Evolutionary conservation across 495 filamentous ascomycete species (phyloP).

Genomic region (Penicillium tannophilum): DNA sequence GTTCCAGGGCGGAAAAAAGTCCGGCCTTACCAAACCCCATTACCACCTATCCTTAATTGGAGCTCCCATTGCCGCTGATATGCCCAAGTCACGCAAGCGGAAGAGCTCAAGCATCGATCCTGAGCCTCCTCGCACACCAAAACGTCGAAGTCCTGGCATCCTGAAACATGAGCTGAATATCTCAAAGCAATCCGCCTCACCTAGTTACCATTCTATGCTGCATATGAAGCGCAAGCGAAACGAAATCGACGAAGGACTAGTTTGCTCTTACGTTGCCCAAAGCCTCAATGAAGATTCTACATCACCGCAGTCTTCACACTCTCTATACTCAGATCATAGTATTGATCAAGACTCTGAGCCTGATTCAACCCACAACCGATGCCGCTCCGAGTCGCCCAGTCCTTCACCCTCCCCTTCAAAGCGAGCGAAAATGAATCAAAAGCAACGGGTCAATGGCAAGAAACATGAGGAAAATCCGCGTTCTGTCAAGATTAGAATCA

Average conservation of each 20-base stretch:
- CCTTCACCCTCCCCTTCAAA: not conserved
- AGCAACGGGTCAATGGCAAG: not conserved
- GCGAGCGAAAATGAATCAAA: not conserved
- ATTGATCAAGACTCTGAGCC: not conserved
- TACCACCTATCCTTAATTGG: not conserved
- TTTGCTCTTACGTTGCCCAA: not conserved
- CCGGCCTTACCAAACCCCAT: too few species aligned
- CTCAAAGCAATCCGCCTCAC: not conserved
- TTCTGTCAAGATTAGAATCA: not conserved
- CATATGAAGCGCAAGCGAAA: not conserved
- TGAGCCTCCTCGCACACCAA: not conserved
- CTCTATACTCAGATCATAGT: not conserved
- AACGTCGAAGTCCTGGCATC: not conserved
- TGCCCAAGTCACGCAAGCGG: not conserved
- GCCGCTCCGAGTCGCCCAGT: not conserved
- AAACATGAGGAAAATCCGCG: not conserved
- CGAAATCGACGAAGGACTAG: not conserved
- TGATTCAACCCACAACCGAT: not conserved
- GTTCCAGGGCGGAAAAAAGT: not conserved
- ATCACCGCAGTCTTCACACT: not conserved
- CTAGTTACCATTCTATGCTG: not conserved
- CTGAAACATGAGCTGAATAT: not conserved
- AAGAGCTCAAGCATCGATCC: not conserved
- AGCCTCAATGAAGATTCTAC: not conserved
- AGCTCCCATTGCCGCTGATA: not conserved